phyloP scores from a whole-genome alignment of 2,329 filamentous ascomycete species.

The Xylariaceae sp. region DNA sequence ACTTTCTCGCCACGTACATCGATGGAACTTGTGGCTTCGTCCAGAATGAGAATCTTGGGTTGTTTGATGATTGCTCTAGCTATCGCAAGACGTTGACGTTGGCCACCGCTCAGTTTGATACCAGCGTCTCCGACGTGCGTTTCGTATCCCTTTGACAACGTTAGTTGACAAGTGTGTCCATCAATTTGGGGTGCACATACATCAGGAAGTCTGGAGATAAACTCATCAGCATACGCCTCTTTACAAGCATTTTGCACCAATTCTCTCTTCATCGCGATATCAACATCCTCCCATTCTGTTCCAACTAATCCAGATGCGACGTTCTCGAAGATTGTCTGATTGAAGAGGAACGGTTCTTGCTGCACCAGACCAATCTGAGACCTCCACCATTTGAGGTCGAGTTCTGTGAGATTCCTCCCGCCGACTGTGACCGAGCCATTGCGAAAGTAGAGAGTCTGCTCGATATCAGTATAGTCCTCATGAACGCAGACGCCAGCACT shows the following conservation, averaged over 20 bases:
- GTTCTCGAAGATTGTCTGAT: conserved; percentile 58
- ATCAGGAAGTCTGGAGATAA: conserved; percentile 48
- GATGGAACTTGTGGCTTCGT: conserved; percentile 58
- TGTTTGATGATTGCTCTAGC: conserved; percentile 60
- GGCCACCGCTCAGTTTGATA: conserved; percentile 61
- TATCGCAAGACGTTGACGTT: conserved; percentile 61
- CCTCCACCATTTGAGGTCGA: conserved; percentile 60
- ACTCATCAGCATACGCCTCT: conserved; percentile 54
- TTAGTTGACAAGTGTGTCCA: no score
- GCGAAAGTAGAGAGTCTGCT: conserved; percentile 31
- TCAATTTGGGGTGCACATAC: no score
- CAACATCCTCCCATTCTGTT: conserved; percentile 46
- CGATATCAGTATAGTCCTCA: neutral
- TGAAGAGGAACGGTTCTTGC: conserved; percentile 64
- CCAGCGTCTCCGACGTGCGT: conserved; percentile 61
- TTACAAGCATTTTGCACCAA: conserved; percentile 50
- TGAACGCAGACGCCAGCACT: neutral
- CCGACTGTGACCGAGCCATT: conserved; percentile 50
- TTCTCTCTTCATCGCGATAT: conserved; percentile 41
- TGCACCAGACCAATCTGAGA: conserved; percentile 60
- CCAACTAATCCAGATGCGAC: conserved; percentile 54
- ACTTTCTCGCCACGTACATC: conserved; percentile 42
- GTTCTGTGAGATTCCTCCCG: conserved; percentile 47
- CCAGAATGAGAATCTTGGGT: conserved; percentile 47
- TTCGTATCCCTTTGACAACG: conserved; percentile 43